Base-by-base conservation (phyloP, 768 basidiomycete genomes). In the Pleurotus sapidus region DNA sequence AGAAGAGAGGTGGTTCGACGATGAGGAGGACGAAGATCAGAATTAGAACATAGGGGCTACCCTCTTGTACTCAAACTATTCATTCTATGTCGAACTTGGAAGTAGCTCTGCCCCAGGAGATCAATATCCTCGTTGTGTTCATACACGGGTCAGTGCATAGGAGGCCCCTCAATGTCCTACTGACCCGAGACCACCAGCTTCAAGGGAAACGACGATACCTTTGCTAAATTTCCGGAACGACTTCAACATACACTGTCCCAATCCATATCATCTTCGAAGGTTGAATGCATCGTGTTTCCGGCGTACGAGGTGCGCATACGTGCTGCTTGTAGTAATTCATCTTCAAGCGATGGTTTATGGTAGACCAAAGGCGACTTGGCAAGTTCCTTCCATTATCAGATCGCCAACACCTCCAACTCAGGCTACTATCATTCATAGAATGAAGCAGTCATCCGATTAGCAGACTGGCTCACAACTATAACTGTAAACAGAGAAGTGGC, bases 281-380 rank as follows among this genome's bases (percentile, higher is more conserved):
- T 91, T 8, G 90, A 95, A 67, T 88, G 82, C 59, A 71, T 87
- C n/a, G 76, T 93, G 12, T 97, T 96, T 65, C 95, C 95, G 20
- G 87, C 85, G 1, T 98, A 96, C 63, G 91, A 97, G 79, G 91
- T 90, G 61, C 58, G 76, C 57, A 15, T 37, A 23, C 24, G 8
- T 5, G 39, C 34, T 34, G 53, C 40, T n/a, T 23, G 20, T 50
- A 17, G 18, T 15, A 11, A 45, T 48, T 46, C 59, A 62, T 34
- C 40, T 37, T 17, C 57, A 64, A 8, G 50, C 56, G 49, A 40
- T 56, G 18, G 42, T n/a, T 30, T 23, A 55, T 46, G 34, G 7
- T 56, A 93, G 89, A 96, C 95, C 5, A 94, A 93, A 71, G 95
- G 95, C 45, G 88, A 95, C 56, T 72, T 97, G 70, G 93, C 95